Base-by-base conservation (phyloP, 1,284 basidiomycete genomes). In the Cryptococcus wingfieldii region DNA sequence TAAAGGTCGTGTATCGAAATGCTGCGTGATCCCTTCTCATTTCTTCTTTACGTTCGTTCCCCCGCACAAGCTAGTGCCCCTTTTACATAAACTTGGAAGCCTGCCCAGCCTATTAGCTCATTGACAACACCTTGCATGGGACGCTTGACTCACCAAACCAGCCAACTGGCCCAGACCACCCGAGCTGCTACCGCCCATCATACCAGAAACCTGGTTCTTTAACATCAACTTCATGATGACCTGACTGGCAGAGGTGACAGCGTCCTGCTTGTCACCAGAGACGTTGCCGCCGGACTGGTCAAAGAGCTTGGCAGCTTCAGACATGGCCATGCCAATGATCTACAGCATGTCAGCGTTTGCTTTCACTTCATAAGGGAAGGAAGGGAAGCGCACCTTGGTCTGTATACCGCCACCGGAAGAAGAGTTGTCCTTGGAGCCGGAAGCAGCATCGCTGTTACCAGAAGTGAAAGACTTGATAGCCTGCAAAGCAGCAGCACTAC, bases 281-380 rank as follows among this genome's bases (percentile, higher is more conserved):
- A 82, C 80, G 1, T 84, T 77, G n/a, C 86, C 86, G 16, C 83
- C 84, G 37, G 82, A 81, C 64, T 82, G 78, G 66, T 89, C 86
- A 62, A 91, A 87, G 51, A 90, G 77, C 70, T 75, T 76, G 60
- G 70, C 68, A 57, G 75, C 76, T 70, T 93, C 86, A 0, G 83
- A 82, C 88, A 93, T 89, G 12, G 89, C 90, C 73, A 90, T 75
- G 64, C 86, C 85, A 73, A 94, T 84, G 53, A 94, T 79, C 71
- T 89, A 74, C 16, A 25, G 39, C 16, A 8, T 45, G 14, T 28
- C 23, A n/a, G 57, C 37, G 19, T 9, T 54, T 45, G 39, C n/a
- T 12, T 19, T 13, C 37, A n/a, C 27, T 14, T 23, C 23, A 23
- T 3, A 48, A 34, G 18, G 19, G 28, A 16, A 9, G 12, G 41